Base-by-base conservation (phyloP, 179 eudicot genomes). In the Patellifolia procumbens region DNA sequence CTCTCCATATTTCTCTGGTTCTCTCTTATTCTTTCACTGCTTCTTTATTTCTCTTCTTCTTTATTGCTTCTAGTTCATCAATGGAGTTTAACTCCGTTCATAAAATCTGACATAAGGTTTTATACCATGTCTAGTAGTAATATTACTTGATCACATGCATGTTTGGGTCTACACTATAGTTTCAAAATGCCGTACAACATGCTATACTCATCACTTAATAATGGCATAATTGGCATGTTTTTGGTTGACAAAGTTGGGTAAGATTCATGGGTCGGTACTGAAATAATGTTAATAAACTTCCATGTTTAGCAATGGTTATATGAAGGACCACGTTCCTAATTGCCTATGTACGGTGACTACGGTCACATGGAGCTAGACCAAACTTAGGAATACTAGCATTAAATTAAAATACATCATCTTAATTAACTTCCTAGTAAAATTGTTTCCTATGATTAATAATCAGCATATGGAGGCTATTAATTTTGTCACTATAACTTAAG, bases 321-420 rank as follows among this genome's bases (percentile, higher is more conserved):
- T 28, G 20, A 32, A 76, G 29, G 79, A 45, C 61, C 32, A 68
- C 75, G 53, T 79, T 52, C 43, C 74, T 32, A 19, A 31, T 10
- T 46, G 22, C 74, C 56, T 74, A 42, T 74, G 82, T 79, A 79
- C 82, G 81, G 81, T 73, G 53, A 17, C 29, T 68, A 68, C 55
- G 52, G 51, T 37, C 82, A 79, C 78, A 79, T 79, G 82, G 60
- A 58, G 67, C 32, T 26, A 34, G 42, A 51, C 52, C 52, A 43
- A n/a, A 68, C 17, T 68, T 45, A 34, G 34, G 43, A 26, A 67
- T 20, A 67, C 12, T 16, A 7, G 20, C 29, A 32, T 8, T 1
- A 53, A 20, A 53, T n/a, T n/a, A n/a, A n/a, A 7, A 2, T 39
- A 9, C 43, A 2, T 5, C 43, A 17, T 11, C 32, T 42, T 20